phyloP scores from a whole-genome alignment of 768 basidiomycete species.

The Amanita rubescens region DNA sequence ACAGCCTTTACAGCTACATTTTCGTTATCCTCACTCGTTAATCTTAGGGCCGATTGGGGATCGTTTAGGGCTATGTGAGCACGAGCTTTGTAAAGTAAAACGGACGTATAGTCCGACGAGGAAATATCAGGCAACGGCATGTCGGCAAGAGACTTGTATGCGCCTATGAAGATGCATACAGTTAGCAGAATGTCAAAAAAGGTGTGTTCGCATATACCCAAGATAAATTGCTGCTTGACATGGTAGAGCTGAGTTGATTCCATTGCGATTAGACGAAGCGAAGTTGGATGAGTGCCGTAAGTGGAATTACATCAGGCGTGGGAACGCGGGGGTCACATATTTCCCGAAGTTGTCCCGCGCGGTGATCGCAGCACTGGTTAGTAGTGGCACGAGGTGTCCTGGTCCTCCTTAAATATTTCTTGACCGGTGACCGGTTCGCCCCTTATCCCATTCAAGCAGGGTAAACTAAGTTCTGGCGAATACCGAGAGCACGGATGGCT shows the following conservation, averaged over 20 bases:
- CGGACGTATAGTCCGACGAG: conserved; percentile 57
- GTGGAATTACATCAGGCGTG: background rate
- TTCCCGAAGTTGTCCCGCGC: background rate
- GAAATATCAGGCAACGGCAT: conserved; percentile 49
- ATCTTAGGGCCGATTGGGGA: conserved; percentile 43
- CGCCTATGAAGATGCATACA: conserved; percentile 34
- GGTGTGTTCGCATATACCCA: conserved; percentile 37
- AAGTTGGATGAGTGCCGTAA: background rate
- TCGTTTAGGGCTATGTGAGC: conserved; percentile 67
- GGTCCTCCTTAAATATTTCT: background rate
- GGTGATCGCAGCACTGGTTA: background rate
- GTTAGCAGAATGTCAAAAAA: background rate
- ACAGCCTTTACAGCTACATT: conserved; percentile 67
- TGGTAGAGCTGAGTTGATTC: conserved; percentile 55
- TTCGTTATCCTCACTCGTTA: conserved; percentile 52
- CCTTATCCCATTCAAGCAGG: background rate
- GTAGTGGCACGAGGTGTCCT: background rate
- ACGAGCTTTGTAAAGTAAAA: conserved; percentile 72
- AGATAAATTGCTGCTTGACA: conserved; percentile 68
- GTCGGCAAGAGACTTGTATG: conserved; percentile 56
- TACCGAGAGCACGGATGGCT: background rate
- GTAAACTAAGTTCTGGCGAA: background rate
- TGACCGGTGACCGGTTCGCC: too few relatives aligned
- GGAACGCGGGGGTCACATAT: background rate
- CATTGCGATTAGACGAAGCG: conserved; percentile 15